Percentiles rank a stretch among this genome's conserved stretches.
phyloP scores from a whole-genome alignment of 495 filamentous ascomycete genomes.

The Tetracladium setigerum region DNA sequence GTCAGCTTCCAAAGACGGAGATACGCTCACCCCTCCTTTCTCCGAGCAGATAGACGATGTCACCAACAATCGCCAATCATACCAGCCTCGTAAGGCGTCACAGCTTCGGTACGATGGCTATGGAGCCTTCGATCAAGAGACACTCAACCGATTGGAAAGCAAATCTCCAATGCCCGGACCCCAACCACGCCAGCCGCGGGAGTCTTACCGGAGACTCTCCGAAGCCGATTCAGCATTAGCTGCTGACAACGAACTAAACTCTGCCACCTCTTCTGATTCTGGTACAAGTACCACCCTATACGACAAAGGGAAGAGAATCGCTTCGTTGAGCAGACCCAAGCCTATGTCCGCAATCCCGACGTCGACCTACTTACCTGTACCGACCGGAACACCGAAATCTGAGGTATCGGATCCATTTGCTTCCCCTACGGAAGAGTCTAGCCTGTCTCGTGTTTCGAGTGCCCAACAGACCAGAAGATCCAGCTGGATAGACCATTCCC shows the following conservation, averaged over 20 bases:
- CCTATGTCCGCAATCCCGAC: too few relatives aligned
- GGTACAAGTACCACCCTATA: conserved; percentile 27
- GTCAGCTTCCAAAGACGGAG: neutral
- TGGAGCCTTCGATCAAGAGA: conserved; percentile 26
- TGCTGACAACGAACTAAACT: conserved; percentile 25
- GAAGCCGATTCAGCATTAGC: conserved; percentile 16
- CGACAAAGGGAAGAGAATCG: neutral
- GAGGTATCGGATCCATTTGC: conserved; percentile 21
- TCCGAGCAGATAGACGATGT: neutral
- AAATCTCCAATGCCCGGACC: conserved; percentile 16
- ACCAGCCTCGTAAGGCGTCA: conserved; percentile 29
- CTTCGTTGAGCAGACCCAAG: too few relatives aligned
- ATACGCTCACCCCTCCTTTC: neutral
- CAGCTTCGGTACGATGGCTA: conserved; percentile 25
- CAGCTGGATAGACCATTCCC: neutral
- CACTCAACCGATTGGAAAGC: conserved; percentile 27
- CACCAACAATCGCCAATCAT: conserved; percentile 9
- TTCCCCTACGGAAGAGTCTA: conserved; percentile 6
- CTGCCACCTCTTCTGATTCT: conserved; percentile 30
- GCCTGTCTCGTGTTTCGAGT: neutral
- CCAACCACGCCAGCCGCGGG: conserved; percentile 19
- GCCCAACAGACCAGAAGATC: neutral
- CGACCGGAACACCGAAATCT: conserved; percentile 5
- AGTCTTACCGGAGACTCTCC: neutral
- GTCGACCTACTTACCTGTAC: conserved; percentile 12